phyloP scores from a whole-genome alignment of 2,329 filamentous ascomycete genomes.

The Cladophialophora yegresii region DNA sequence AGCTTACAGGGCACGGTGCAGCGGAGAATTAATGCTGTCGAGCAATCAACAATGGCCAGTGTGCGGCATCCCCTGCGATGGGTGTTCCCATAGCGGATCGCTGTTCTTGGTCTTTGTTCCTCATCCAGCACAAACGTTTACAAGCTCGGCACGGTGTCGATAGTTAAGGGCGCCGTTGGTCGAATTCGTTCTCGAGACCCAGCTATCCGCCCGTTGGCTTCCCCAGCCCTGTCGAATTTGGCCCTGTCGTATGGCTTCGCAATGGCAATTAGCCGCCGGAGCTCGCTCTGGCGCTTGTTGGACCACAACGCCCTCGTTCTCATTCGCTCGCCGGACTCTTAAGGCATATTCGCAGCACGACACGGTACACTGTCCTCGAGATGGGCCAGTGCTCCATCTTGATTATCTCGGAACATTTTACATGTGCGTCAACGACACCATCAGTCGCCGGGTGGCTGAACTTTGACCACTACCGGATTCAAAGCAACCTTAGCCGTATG shows the following conservation, averaged over 20 bases:
- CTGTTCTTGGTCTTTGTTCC: slow-evolving; percentile 4
- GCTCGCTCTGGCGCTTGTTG: slow-evolving; percentile 31
- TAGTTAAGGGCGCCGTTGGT: slow-evolving; percentile 12
- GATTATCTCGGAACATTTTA: slow-evolving; percentile 20
- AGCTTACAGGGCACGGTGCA: not conserved
- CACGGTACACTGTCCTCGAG: not conserved
- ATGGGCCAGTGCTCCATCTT: slow-evolving; percentile 7
- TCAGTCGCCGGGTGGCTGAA: slow-evolving; percentile 6
- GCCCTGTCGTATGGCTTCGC: slow-evolving; percentile 20
- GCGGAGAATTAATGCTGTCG: not conserved
- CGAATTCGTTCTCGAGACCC: not conserved
- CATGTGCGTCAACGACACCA: slow-evolving; percentile 8
- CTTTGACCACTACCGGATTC: not conserved
- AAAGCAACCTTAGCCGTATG: slow-evolving; percentile 10
- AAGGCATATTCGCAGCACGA: slow-evolving; percentile 23
- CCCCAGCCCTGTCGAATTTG: slow-evolving; percentile 4
- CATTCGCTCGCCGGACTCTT: slow-evolving; percentile 19
- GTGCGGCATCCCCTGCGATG: slow-evolving; percentile 18
- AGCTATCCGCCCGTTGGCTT: not conserved
- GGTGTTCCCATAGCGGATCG: slow-evolving; percentile 5
- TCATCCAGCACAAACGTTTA: slow-evolving; percentile 9
- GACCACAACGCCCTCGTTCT: slow-evolving; percentile 11
- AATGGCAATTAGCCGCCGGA: slow-evolving; percentile 28
- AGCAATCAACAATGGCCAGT: slow-evolving; percentile 4
- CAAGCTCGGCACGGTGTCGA: slow-evolving; percentile 10